Conservation (phyloP, 768 basidiomycete genomes). For the Lactarius tabidus region DNA sequence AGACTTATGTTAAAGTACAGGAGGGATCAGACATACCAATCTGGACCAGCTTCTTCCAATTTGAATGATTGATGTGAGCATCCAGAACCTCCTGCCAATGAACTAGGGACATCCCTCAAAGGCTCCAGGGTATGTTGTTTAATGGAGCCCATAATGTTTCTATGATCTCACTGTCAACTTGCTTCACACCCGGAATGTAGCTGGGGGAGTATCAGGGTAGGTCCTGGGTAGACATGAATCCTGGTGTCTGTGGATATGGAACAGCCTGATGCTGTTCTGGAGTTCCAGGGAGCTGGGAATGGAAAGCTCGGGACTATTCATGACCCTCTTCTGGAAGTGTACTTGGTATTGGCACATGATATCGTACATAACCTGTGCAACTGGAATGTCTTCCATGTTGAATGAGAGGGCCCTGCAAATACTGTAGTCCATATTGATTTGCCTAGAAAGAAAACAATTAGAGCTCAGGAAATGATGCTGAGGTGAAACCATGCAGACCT, state of each 20-base stretch:
- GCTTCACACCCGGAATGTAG: conserved; percentile 31
- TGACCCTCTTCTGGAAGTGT: neutral
- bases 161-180: conserved; percentile 35
- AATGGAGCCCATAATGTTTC: conserved; percentile 35
- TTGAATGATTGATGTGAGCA: conserved; percentile 13
- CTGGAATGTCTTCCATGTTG: neutral
- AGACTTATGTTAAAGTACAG: too few relatives aligned
- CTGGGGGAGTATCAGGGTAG: conserved; percentile 28
- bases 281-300: neutral
- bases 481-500: neutral
- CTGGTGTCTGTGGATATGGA: conserved; percentile 31
- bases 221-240: too few relatives aligned
- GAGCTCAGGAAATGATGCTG: too few relatives aligned
- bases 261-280: conserved; percentile 29
- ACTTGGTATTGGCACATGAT: neutral
- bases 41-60: too few relatives aligned
- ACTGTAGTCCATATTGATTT: neutral
- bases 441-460: neutral
- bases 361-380: neutral
- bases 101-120: conserved; percentile 25
- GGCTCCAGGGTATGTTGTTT: conserved; percentile 30
- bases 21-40: too few relatives aligned
- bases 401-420: neutral
- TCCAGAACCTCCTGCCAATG: conserved; percentile 31
- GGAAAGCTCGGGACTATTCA: neutral